phyloP scores from a whole-genome alignment of 1,284 basidiomycete genomes.

The Irpex sp. region DNA sequence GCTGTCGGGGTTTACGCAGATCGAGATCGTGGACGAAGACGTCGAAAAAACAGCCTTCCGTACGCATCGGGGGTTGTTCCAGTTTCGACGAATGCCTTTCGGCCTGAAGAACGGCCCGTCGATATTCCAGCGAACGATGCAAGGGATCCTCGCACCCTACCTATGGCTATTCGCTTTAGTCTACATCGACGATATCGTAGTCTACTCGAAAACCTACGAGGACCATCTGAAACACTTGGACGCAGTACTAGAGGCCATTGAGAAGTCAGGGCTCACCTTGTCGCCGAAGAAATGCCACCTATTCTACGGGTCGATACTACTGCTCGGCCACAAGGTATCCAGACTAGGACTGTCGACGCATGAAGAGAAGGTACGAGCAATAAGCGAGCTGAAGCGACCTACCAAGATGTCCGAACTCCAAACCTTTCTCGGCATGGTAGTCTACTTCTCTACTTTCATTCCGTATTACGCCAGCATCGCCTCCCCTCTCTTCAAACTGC shows the following conservation, averaged over 20 bases:
- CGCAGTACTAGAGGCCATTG: no score
- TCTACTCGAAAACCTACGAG: no score
- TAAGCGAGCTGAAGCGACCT: conserved; percentile 22
- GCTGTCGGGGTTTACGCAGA: conserved; percentile 37
- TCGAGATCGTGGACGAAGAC: conserved; percentile 28
- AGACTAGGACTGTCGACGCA: conserved; percentile 22
- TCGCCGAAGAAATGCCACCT: conserved; percentile 33
- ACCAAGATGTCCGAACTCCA: conserved; percentile 22
- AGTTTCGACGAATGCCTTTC: conserved; percentile 41
- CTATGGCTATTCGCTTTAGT: no score
- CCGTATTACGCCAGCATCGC: no score
- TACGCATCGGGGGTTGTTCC: conserved; percentile 36
- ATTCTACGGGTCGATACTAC: conserved; percentile 28
- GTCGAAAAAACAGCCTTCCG: conserved; percentile 36
- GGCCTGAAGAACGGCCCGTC: conserved; percentile 16
- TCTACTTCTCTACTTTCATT: conserved; percentile 29
- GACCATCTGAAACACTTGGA: no score
- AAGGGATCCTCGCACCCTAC: no score
- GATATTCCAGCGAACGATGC: no score
- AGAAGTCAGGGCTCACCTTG: conserved; percentile 24
- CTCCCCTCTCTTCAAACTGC: no score
- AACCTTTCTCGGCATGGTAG: conserved; percentile 32
- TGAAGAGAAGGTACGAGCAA: conserved; percentile 25
- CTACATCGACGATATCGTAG: no score
- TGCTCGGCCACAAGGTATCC: conserved; percentile 26